A percentile compares a stretch with the other conserved stretches of the same genome.
Evolutionary conservation across 2,329 filamentous ascomycete genomes (phyloP).

Genomic region (Domatiomyces globalis): DNA sequence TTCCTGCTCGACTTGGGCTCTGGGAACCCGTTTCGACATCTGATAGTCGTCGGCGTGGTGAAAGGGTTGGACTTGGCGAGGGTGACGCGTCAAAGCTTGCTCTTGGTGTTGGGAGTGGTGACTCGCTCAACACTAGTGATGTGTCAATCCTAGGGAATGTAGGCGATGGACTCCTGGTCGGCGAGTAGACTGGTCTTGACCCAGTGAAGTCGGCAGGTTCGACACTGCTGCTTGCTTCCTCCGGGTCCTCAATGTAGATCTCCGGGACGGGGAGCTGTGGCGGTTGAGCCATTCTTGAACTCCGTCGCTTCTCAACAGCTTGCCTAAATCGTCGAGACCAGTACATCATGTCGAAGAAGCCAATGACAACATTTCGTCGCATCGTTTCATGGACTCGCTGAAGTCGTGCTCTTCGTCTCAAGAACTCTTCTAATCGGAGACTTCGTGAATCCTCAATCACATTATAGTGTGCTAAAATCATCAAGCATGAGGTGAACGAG

Average conservation of each 20-base stretch:
- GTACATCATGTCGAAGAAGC: constrained; percentile 89
- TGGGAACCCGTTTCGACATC: constrained; percentile 22
- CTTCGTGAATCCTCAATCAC: constrained; percentile 98
- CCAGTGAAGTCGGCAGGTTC: constrained; percentile 17
- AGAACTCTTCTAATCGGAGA: constrained; percentile 81
- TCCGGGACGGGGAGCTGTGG: constrained; percentile 76
- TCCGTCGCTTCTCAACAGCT: constrained; percentile 55
- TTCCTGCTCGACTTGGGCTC: constrained; percentile 13
- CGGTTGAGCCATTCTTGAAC: constrained; percentile 60
- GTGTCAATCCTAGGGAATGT: constrained; percentile 16
- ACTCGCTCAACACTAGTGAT: constrained; percentile 4
- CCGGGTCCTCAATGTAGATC: constrained; percentile 72
- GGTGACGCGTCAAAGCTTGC: constrained; percentile 14
- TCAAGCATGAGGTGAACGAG: constrained; percentile 77
- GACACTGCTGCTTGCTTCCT: constrained; percentile 9
- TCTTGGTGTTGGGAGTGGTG: not conserved
- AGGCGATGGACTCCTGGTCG: constrained; percentile 7
- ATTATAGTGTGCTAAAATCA: constrained; percentile 96
- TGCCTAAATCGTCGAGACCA: constrained; percentile 73
- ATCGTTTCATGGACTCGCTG: constrained; percentile 94
- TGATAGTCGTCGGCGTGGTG: constrained; percentile 9
- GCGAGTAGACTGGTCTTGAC: constrained; percentile 9
- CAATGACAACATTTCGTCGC: constrained; percentile 72
- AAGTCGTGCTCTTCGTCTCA: constrained; percentile 74
- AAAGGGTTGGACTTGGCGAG: constrained; percentile 12